phyloP scores from a whole-genome alignment of 2,329 filamentous ascomycete species.

The Botrytis deweyae region DNA sequence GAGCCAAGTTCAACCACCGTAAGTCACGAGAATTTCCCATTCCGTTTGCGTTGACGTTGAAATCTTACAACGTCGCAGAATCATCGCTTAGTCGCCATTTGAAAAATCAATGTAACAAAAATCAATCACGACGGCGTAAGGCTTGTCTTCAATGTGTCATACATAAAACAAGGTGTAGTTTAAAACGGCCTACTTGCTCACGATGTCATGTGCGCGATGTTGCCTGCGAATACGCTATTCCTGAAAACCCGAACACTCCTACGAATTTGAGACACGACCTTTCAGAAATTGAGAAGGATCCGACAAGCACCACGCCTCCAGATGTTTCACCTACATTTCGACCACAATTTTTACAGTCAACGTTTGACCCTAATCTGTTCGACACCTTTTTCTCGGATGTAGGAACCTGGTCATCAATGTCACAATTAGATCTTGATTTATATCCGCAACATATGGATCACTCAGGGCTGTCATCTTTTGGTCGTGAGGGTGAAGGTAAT shows the following conservation, averaged over 20 bases:
- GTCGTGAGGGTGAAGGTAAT: background rate
- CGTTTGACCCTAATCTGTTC: background rate
- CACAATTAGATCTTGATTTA: background rate
- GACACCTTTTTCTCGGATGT: background rate
- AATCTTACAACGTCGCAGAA: background rate
- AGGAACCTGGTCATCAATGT: background rate
- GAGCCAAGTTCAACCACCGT: background rate
- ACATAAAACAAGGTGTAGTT: background rate
- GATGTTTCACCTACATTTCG: background rate
- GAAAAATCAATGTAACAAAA: background rate
- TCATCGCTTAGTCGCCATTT: conserved; percentile 1
- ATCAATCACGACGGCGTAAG: background rate
- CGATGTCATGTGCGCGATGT: background rate
- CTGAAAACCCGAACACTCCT: background rate
- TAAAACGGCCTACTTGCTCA: background rate
- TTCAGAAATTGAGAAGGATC: background rate
- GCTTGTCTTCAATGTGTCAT: background rate
- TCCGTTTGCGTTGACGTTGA: too few relatives aligned
- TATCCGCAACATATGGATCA: background rate
- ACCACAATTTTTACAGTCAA: background rate
- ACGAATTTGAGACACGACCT: background rate
- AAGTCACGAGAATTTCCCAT: background rate
- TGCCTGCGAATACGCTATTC: background rate
- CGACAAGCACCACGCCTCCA: background rate
- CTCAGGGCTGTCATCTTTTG: background rate